These are phyloP conservation scores for Cerrena zonata DNA, from an alignment of 1,284 basidiomycete genomes.

Conservation along the genomic window DNA sequence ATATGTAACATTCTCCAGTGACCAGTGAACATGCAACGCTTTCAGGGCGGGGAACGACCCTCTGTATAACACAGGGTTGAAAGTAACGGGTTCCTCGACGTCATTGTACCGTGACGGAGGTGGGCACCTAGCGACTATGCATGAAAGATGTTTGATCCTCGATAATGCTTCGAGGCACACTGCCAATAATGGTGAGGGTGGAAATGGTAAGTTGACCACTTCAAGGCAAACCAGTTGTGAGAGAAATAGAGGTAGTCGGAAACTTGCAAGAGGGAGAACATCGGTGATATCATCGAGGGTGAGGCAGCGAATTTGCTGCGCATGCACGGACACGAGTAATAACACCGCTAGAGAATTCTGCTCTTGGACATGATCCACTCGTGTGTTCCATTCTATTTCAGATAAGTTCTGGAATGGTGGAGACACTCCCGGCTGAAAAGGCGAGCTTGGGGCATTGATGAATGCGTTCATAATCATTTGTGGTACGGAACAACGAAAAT, in stretches of 20 bases:
- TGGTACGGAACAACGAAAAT: background rate
- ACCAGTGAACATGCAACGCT: background rate
- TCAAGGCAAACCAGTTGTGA: background rate
- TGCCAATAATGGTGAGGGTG: background rate
- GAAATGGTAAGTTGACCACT: background rate
- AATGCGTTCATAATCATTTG: background rate
- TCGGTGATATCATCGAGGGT: background rate
- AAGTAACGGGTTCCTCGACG: background rate
- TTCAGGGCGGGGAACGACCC: background rate
- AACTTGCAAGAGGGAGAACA: background rate
- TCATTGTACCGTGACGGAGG: too few species aligned
- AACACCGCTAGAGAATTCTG: background rate
- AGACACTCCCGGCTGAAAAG: background rate
- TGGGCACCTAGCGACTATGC: background rate
- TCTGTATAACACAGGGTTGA: background rate
- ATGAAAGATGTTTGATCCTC: background rate
- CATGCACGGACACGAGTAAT: background rate
- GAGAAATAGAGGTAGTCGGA: background rate
- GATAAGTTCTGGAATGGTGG: background rate
- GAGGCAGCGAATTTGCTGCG: background rate
- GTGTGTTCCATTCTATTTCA: background rate
- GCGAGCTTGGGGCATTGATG: background rate
- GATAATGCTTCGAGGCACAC: background rate
- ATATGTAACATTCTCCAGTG: background rate
- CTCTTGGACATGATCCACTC: background rate